Conservation (phyloP, 768 basidiomycete genomes). For the Postia placenta region DNA sequence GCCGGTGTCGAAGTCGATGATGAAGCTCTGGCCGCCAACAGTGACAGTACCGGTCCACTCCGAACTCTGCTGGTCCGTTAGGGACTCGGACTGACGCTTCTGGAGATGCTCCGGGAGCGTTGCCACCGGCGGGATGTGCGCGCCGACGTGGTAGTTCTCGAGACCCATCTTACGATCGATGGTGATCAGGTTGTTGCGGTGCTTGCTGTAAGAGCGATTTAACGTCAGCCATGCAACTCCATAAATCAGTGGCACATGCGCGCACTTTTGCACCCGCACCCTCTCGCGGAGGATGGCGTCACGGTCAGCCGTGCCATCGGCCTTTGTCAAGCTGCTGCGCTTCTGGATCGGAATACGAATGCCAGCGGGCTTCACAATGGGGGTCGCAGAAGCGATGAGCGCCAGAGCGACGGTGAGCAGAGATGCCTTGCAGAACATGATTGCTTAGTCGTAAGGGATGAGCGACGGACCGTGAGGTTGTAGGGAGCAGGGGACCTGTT, state of each 20-base stretch:
- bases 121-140: slow-evolving; percentile 12
- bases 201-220: slow-evolving; percentile 9
- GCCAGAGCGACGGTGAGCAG: slow-evolving; percentile 12
- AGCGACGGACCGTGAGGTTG: background rate
- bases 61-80: slow-evolving; percentile 18
- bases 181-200: slow-evolving; percentile 13
- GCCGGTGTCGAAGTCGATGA: slow-evolving; percentile 36
- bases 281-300: slow-evolving; percentile 4
- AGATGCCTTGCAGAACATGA: slow-evolving; percentile 11
- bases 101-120: slow-evolving; percentile 8
- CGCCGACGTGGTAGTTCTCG: slow-evolving; percentile 8
- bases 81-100: slow-evolving; percentile 13
- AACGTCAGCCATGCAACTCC: background rate
- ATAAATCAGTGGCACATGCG: background rate
- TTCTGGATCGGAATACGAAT: slow-evolving; percentile 8
- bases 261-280: slow-evolving; percentile 8
- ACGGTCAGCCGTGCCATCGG: slow-evolving; percentile 9
- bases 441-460: background rate
- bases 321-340: slow-evolving; percentile 10
- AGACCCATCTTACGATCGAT: slow-evolving; percentile 9
- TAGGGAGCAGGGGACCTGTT: slow-evolving; percentile 1
- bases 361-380: slow-evolving; percentile 8
- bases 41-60: slow-evolving; percentile 31
- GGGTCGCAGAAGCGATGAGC: slow-evolving; percentile 16
- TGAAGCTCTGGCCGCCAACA: slow-evolving; percentile 31